Evolutionary conservation across 169 alveolate species (phyloP).

Genomic region (Plasmodium sp.): DNA sequence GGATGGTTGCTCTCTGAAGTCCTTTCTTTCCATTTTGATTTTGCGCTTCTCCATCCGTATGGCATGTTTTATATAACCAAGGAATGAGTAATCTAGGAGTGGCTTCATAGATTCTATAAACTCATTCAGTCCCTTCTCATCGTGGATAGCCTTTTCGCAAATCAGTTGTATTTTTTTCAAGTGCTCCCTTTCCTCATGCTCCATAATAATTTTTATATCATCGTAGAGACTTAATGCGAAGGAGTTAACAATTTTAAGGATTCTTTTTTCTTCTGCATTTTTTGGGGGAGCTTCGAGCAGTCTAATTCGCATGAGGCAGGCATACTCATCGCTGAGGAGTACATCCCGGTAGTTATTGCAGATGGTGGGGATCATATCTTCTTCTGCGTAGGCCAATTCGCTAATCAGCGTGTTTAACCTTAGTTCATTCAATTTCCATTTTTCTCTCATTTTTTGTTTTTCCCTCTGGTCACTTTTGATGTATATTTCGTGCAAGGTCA

Average conservation of each 20-base stretch:
- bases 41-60: constrained; percentile 74
- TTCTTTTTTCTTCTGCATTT: constrained; percentile 44
- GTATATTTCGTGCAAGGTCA: constrained; percentile 18
- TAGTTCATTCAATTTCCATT: constrained; percentile 66
- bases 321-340: constrained; percentile 59
- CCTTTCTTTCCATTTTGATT: constrained; percentile 39
- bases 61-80: constrained; percentile 78
- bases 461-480: constrained; percentile 13
- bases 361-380: constrained; percentile 44
- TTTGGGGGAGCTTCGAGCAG: constrained; percentile 30
- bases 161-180: constrained; percentile 76
- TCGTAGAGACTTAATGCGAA: constrained; percentile 78
- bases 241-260: constrained; percentile 50
- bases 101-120: constrained; percentile 79
- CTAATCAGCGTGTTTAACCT: constrained; percentile 47
- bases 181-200: constrained; percentile 76
- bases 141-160: constrained; percentile 78
- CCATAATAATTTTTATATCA: constrained; percentile 75
- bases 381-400: constrained; percentile 43
- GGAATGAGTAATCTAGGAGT: constrained; percentile 76
- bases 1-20: constrained; percentile 75
- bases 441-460: constrained; percentile 57
- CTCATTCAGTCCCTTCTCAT: constrained; percentile 75
- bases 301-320: constrained; percentile 52
- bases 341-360: constrained; percentile 75